These are phyloP conservation scores for Globisporangium apiculatum DNA, from an alignment of 352 stramenopile species.

Conservation along the genomic window DNA sequence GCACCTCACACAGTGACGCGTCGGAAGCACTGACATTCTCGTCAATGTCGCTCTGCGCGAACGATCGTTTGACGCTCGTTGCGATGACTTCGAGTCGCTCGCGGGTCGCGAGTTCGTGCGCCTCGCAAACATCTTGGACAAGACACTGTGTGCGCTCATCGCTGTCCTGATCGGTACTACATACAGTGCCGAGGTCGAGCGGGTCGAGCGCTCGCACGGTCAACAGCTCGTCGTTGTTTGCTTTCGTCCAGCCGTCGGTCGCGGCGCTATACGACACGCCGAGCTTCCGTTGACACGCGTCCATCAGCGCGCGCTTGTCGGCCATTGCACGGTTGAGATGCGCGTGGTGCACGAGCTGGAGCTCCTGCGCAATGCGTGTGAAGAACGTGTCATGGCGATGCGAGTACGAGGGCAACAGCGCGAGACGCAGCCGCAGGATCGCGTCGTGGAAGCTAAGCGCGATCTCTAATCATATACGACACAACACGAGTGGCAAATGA, in stretches of 20 bases:
- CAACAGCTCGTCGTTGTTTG: slow-evolving; percentile 13
- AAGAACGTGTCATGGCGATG: slow-evolving; percentile 21
- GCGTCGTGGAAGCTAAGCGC: slow-evolving; percentile 24
- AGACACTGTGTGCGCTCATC: too few species aligned
- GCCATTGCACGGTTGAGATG: slow-evolving; percentile 26
- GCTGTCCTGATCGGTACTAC: not conserved
- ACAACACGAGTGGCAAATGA: not conserved
- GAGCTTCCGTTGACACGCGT: slow-evolving; percentile 18
- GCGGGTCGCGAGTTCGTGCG: not conserved
- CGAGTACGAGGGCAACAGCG: slow-evolving; percentile 10
- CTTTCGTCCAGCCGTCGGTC: not conserved
- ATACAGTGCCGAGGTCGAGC: not conserved
- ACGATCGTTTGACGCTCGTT: slow-evolving; percentile 15
- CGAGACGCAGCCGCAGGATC: slow-evolving; percentile 21
- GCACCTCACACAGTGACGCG: not conserved
- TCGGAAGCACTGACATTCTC: slow-evolving; percentile 1
- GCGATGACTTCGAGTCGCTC: slow-evolving; percentile 19
- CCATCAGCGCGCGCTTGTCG: slow-evolving; percentile 26
- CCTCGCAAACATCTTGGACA: too few species aligned
- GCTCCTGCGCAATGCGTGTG: slow-evolving; percentile 28
- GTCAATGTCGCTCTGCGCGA: slow-evolving; percentile 1
- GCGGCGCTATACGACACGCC: slow-evolving; percentile 10
- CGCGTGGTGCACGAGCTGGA: slow-evolving; percentile 26
- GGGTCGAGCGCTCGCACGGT: not conserved
- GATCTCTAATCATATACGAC: slow-evolving; percentile 17